Evolutionary conservation across 108 stramenopile species (phyloP).

Genomic region (Fragilaria crotonensis): DNA sequence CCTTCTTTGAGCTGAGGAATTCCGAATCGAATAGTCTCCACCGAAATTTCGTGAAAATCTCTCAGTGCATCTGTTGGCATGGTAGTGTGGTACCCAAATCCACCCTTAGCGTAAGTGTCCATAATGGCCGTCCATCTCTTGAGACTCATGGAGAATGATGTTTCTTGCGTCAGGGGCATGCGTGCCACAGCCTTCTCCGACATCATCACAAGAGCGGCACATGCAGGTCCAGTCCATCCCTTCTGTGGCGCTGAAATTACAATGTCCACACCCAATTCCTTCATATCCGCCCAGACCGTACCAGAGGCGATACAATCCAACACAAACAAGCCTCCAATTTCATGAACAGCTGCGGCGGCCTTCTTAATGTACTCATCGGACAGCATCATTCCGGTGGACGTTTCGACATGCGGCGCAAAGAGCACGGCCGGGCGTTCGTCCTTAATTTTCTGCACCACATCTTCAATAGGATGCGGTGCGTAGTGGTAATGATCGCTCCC

Average conservation of each 20-base stretch:
- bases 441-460: conserved; percentile 69
- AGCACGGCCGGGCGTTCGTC: conserved; percentile 79
- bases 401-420: conserved; percentile 91
- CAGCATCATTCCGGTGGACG: conserved; percentile 86
- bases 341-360: conserved; percentile 70
- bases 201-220: conserved; percentile 79
- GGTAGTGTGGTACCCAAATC: conserved; percentile 90
- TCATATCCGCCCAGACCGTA: conserved; percentile 91
- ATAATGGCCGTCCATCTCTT: conserved; percentile 82
- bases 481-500: conserved; percentile 49
- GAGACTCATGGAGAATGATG: conserved; percentile 81
- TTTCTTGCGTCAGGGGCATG: conserved; percentile 56
- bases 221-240: conserved; percentile 91
- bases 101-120: conserved; percentile 80
- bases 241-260: conserved; percentile 91
- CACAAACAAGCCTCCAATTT: conserved; percentile 85
- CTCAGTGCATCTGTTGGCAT: conserved; percentile 89
- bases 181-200: conserved; percentile 58
- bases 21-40: conserved; percentile 79
- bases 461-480: conserved; percentile 77
- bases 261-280: conserved; percentile 83
- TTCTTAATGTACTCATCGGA: conserved; percentile 85
- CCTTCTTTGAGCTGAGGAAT: conserved; percentile 70
- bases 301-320: conserved; percentile 91
- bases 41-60: conserved; percentile 83